These are phyloP conservation scores for Liquidambar formosana DNA, from an alignment of 164 flowering plant species.

Conservation along the genomic window DNA sequence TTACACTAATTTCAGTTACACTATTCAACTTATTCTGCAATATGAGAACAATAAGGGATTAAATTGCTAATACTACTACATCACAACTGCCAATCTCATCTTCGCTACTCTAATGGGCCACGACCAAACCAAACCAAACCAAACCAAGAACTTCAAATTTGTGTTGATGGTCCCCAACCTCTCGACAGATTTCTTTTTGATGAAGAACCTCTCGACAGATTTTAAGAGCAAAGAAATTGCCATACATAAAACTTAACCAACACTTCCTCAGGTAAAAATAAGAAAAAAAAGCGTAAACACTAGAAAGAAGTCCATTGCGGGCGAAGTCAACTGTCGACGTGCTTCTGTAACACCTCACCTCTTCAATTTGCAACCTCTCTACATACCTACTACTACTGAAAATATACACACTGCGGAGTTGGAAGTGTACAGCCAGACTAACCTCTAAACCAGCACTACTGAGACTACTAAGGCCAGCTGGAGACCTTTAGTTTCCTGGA, in stretches of 20 bases:
- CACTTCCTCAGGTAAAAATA: background rate
- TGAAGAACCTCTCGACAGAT: background rate
- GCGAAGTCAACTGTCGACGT: background rate
- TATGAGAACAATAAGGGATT: background rate
- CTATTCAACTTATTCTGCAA: background rate
- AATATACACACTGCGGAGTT: conserved; percentile 21
- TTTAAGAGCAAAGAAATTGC: conserved; percentile 9
- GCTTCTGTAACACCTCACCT: conserved; percentile 7
- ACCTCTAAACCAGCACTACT: background rate
- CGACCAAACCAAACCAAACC: conserved; percentile 14
- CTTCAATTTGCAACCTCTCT: conserved; percentile 15
- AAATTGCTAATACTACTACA: background rate
- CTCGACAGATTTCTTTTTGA: background rate
- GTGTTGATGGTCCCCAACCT: conserved; percentile 4
- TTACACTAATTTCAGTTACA: background rate
- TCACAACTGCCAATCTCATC: background rate
- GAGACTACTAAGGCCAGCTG: background rate
- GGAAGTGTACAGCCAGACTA: conserved; percentile 4
- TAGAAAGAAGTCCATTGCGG: conserved; percentile 3
- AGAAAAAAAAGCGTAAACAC: background rate
- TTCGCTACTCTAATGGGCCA: background rate
- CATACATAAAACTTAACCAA: conserved; percentile 11
- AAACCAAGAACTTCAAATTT: no score
- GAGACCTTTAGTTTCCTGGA: background rate
- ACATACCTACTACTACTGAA: conserved; percentile 10